Percentiles rank a stretch among this genome's conserved stretches.
Conservation (phyloP, 2,329 filamentous ascomycete genomes). For the Trichoderma koningii region DNA sequence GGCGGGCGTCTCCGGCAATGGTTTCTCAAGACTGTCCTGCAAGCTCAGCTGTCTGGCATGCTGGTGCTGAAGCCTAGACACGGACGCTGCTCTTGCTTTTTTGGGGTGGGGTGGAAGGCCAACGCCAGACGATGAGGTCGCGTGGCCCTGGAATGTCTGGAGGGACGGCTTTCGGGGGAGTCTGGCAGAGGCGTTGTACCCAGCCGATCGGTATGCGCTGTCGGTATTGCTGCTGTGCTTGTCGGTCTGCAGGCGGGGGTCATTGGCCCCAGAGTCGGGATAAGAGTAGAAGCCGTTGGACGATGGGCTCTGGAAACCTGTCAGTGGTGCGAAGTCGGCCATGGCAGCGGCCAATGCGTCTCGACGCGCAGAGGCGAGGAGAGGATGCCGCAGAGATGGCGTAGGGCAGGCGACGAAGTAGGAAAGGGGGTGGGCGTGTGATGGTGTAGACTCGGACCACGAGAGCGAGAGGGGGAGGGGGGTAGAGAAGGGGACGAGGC, state of each 20-base stretch:
- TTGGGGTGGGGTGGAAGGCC: conserved; percentile 7
- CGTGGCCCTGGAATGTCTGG: conserved; percentile 21
- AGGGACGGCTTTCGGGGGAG: conserved; percentile 48
- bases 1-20: conserved; percentile 53
- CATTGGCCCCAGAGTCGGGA: conserved; percentile 50
- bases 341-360: conserved; percentile 31
- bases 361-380: conserved; percentile 9
- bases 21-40: conserved; percentile 60
- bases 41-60: conserved; percentile 59
- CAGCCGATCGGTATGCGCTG: conserved; percentile 55
- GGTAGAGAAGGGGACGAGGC: neutral
- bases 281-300: conserved; percentile 42
- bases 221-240: conserved; percentile 48
- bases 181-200: conserved; percentile 49
- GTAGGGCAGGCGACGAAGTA: neutral
- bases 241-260: conserved; percentile 37
- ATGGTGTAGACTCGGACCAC: neutral
- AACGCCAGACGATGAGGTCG: conserved; percentile 13
- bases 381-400: neutral
- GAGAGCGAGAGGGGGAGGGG: neutral
- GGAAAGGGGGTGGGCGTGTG: neutral
- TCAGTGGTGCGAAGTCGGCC: conserved; percentile 39
- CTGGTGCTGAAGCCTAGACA: conserved; percentile 43
- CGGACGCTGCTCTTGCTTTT: conserved; percentile 26
- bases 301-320: conserved; percentile 37